phyloP scores from a whole-genome alignment of 331 rosid genomes.

The Pyracantha coccinea region DNA sequence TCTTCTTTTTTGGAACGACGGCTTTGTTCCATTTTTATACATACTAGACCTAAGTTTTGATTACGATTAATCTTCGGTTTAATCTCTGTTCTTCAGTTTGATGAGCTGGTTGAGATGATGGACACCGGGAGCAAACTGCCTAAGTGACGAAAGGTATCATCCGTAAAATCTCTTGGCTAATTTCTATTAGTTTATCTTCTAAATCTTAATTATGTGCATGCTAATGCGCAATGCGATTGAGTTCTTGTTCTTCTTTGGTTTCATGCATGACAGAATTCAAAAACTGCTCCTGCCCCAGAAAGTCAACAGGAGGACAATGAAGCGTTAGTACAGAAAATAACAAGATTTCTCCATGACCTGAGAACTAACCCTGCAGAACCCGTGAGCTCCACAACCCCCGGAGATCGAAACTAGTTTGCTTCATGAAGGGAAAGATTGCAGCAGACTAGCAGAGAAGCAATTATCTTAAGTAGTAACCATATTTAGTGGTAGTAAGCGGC shows the following conservation, averaged over 20 bases:
- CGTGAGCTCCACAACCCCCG: not conserved
- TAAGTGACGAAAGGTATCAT: conserved; percentile 18
- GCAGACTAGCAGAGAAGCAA: too few relatives aligned
- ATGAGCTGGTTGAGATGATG: conserved; percentile 28
- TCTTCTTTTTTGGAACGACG: not conserved
- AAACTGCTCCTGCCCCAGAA: not conserved
- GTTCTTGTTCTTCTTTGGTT: not conserved
- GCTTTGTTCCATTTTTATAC: not conserved
- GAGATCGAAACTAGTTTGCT: not conserved
- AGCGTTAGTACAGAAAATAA: conserved; percentile 25
- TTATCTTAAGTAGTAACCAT: not conserved
- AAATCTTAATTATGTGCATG: not conserved
- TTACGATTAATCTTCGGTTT: not conserved
- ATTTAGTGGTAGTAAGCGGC: not conserved
- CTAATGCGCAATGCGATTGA: not conserved
- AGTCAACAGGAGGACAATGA: conserved; percentile 17
- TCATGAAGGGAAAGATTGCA: not conserved
- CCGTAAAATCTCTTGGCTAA: not conserved
- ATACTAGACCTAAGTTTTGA: not conserved
- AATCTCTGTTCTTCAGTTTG: conserved; percentile 22
- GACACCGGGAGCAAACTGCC: not conserved
- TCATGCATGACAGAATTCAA: not conserved
- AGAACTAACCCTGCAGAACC: conserved; percentile 7
- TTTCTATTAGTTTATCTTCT: not conserved
- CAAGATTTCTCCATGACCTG: conserved; percentile 32